Conservation (phyloP, 2,329 filamentous ascomycete species). For the Ophiostoma perfectum region DNA sequence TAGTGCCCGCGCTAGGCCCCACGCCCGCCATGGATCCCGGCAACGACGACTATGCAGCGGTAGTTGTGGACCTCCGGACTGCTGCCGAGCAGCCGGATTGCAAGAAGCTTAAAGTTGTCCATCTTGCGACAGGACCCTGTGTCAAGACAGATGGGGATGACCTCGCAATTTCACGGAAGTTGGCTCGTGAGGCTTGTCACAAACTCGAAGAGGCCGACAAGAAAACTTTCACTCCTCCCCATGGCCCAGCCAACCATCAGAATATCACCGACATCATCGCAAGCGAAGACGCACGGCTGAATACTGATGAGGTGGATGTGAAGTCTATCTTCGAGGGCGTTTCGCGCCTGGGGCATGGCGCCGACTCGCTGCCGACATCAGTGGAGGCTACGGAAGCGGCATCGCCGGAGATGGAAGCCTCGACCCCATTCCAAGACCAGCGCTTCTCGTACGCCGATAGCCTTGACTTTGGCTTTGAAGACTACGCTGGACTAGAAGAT, state of each 20-base stretch:
- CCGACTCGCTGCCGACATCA: too few relatives aligned
- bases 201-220: not conserved
- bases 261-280: not conserved
- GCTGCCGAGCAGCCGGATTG: not conserved
- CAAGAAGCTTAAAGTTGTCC: not conserved
- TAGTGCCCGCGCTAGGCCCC: not conserved
- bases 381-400: too few relatives aligned
- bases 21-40: not conserved
- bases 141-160: not conserved
- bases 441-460: not conserved
- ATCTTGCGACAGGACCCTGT: not conserved
- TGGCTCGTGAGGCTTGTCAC: not conserved
- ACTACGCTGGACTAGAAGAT: not conserved
- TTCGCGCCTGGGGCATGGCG: not conserved
- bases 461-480: not conserved
- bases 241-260: not conserved
- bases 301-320: not conserved
- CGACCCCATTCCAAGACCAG: not conserved
- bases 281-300: not conserved
- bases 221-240: too few relatives aligned
- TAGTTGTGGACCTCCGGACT: not conserved
- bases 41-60: not conserved
- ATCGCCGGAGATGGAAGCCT: not conserved
- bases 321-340: not conserved
- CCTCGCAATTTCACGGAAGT: not conserved